Percentiles rank a stretch among this genome's conserved stretches.
These are phyloP conservation scores for Phanerochaete sordida DNA, from an alignment of 768 basidiomycete genomes.

Conservation along the genomic window DNA sequence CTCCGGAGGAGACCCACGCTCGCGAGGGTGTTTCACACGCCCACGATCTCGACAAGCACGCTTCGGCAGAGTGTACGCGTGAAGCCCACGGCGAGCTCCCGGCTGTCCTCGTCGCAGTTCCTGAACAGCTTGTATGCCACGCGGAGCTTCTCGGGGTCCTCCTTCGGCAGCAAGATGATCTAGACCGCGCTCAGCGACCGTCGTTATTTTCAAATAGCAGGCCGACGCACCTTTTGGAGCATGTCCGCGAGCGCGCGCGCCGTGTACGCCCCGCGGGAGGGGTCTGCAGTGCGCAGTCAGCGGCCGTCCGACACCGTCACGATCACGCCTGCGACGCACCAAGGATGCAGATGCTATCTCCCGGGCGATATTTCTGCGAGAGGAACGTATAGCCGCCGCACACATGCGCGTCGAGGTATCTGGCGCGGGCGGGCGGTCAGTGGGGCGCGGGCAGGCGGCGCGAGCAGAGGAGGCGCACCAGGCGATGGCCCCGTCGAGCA, in stretches of 20 bases:
- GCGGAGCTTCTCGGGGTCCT: conserved; percentile 64
- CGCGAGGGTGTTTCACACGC: conserved; percentile 80
- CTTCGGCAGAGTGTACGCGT: conserved; percentile 65
- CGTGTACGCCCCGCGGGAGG: conserved; percentile 70
- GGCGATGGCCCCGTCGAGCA: conserved; percentile 67
- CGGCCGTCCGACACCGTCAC: no score
- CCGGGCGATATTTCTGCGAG: conserved; percentile 72
- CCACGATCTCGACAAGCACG: conserved; percentile 79
- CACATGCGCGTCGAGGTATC: conserved; percentile 71
- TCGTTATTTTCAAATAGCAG: no score
- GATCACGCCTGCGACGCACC: no score
- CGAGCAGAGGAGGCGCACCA: no score
- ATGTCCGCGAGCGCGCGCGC: conserved; percentile 73
- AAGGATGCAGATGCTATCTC: conserved; percentile 74
- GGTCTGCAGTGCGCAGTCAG: no score
- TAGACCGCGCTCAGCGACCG: conserved; percentile 20
- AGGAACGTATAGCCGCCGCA: conserved; percentile 74
- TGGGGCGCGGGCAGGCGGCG: no score
- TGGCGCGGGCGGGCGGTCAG: no score
- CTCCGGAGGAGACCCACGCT: conserved; percentile 67
- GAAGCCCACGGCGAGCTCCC: conserved; percentile 56
- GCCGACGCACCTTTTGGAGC: conserved; percentile 53
- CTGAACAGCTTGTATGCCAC: conserved; percentile 77
- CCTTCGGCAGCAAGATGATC: conserved; percentile 68
- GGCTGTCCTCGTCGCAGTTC: conserved; percentile 41